A percentile compares a stretch with the other conserved stretches of the same genome.
Evolutionary conservation across 257 asterid species (phyloP).

Genomic region (Gynochthodes officinalis): DNA sequence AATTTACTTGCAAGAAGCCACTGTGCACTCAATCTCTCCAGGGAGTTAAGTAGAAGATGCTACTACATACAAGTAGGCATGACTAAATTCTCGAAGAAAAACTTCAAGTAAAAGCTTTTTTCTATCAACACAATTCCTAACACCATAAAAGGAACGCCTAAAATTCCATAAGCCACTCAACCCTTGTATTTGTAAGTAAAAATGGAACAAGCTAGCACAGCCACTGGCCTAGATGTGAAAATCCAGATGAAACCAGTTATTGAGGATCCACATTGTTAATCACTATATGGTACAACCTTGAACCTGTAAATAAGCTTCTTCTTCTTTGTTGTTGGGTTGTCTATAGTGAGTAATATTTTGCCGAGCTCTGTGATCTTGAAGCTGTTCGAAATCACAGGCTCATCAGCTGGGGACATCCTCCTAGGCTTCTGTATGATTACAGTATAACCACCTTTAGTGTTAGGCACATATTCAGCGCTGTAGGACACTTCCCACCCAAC

Average conservation of each 20-base stretch:
- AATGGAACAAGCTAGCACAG: not conserved
- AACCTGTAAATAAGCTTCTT: slow-evolving; percentile 78
- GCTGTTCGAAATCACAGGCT: slow-evolving; percentile 55
- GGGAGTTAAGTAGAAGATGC: not conserved
- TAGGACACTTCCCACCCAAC: slow-evolving; percentile 95
- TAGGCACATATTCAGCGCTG: slow-evolving; percentile 76
- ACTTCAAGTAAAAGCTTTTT: not conserved
- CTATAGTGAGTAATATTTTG: slow-evolving; percentile 65
- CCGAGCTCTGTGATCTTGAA: slow-evolving; percentile 69
- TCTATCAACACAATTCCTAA: not conserved
- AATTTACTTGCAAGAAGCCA: not conserved
- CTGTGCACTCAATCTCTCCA: slow-evolving; percentile 1
- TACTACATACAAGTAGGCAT: slow-evolving; percentile 8
- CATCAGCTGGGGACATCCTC: slow-evolving; percentile 60
- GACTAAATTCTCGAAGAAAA: not conserved
- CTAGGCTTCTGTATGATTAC: slow-evolving; percentile 69
- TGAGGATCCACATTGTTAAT: slow-evolving; percentile 16
- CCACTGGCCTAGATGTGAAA: not conserved
- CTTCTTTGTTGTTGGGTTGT: slow-evolving; percentile 79
- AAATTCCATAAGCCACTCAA: not conserved
- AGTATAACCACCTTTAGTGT: slow-evolving; percentile 47
- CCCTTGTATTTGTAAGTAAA: not conserved
- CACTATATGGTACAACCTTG: slow-evolving; percentile 51
- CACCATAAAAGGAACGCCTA: not conserved
- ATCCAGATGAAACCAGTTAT: slow-evolving; percentile 2